Evolutionary conservation across 2,329 filamentous ascomycete species (phyloP).

Genomic region (Cladophialophora psammophila): DNA sequence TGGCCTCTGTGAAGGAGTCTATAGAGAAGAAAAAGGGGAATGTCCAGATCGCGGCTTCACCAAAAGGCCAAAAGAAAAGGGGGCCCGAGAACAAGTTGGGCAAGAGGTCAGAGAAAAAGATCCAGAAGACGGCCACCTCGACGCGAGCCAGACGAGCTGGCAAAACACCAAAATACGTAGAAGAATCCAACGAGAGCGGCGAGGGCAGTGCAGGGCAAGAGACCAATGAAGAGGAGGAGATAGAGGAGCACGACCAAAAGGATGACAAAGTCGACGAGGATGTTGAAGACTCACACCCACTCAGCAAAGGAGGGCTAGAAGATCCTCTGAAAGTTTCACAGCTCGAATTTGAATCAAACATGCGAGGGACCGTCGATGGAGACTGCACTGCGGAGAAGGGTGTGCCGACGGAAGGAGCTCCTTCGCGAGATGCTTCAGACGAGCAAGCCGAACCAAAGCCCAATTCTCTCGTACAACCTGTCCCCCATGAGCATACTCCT

Average conservation of each 20-base stretch:
- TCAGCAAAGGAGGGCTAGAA: slow-evolving; percentile 18
- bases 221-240: background rate
- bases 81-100: background rate
- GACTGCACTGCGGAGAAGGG: background rate
- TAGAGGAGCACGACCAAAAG: background rate
- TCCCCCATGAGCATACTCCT: background rate
- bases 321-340: background rate
- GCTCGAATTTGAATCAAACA: slow-evolving; percentile 17
- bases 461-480: background rate
- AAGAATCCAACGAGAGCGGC: slow-evolving; percentile 19
- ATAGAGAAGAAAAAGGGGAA: background rate
- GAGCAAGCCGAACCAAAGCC: background rate
- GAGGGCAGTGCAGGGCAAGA: background rate
- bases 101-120: slow-evolving; percentile 4
- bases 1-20: background rate
- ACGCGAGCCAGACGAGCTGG: slow-evolving; percentile 24
- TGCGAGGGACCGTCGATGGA: slow-evolving; percentile 13
- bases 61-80: slow-evolving; percentile 11
- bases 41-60: background rate
- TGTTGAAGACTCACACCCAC: slow-evolving; percentile 24
- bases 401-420: background rate
- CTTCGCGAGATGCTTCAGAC: background rate
- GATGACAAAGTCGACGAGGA: background rate
- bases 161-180: slow-evolving; percentile 27
- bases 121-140: slow-evolving; percentile 23